Conservation (phyloP, 1,284 basidiomycete species). For the Tilletia walkeri region DNA sequence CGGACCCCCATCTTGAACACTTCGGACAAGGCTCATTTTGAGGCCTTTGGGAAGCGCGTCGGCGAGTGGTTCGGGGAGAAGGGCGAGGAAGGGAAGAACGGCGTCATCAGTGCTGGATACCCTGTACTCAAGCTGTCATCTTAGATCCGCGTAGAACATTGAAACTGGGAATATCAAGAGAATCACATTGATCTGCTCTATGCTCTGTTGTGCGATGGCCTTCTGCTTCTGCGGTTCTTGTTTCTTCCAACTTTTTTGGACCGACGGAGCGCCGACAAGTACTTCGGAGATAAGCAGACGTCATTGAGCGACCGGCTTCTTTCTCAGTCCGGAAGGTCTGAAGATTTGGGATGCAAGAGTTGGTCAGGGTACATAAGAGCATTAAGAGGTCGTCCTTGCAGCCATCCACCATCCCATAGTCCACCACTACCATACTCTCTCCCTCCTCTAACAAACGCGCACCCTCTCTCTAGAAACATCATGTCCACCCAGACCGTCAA, state of each 20-base stretch:
- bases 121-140: conserved; percentile 17
- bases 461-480: neutral
- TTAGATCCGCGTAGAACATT: neutral
- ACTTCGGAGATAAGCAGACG: no score
- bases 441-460: neutral
- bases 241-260: neutral
- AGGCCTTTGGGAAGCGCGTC: conserved; percentile 18
- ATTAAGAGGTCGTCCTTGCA: neutral
- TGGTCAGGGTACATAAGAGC: neutral
- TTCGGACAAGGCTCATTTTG: conserved; percentile 20
- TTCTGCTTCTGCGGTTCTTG: neutral
- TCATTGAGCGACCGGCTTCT: no score
- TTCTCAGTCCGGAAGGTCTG: no score
- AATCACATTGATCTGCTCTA: neutral
- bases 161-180: neutral
- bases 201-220: neutral
- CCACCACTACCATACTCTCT: no score
- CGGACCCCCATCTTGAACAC: conserved; percentile 17
- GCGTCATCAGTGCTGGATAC: conserved; percentile 23
- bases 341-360: no score
- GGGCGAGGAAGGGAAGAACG: conserved; percentile 15
- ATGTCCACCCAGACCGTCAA: conserved; percentile 19
- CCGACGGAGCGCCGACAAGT: no score
- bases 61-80: conserved; percentile 20
- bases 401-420: neutral